Evolutionary conservation across 1,284 basidiomycete species (phyloP), one percentile per base, ranked within the genome.

Genomic region (Tylopilus sp.): DNA sequence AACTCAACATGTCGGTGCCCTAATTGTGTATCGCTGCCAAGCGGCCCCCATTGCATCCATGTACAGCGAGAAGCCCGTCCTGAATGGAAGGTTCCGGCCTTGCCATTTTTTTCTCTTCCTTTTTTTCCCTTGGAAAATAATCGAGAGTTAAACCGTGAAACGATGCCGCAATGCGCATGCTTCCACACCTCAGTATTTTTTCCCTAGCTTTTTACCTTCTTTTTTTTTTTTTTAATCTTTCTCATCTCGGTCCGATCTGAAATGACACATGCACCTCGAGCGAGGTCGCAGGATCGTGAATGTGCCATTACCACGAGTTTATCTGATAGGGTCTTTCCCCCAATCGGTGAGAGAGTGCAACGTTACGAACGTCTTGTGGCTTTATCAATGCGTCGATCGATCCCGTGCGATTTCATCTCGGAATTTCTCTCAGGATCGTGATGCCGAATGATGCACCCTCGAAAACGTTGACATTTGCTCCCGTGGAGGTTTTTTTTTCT

Each of bases 271-370:
- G 62, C 54, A 51, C 49, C 44, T 53, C 52, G 48, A 37, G 59
- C 47, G 49, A 53, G 62, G 59, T 59, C 51, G 48, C 58, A 66
- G 58, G 64, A 57, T 54, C 49, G 51, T 53, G 53, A 15, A 25
- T 61, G 56, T 46, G 44, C 49, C 18, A 52, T 60, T 61, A 47
- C 60, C 62, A 66, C 60, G 60, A 66, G 60, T 63, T 59, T 65
- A 63, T 66, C 52, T 57, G 52, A 59, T 64, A 29, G 26, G 25
- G 44, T 15, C 30, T 15, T 5, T n/a, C n/a, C 5, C 30, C 39
- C 48, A 51, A 47, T 42, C 35, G 36, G 48, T 64, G 61, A 51
- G 60, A 59, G 55, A 42, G 52, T 10, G 33, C 45, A 48, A 43
- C 19, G 28, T 41, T 48, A 52, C 46, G 44, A 50, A 48, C 48